phyloP scores from a whole-genome alignment of 768 basidiomycete species.

The Cantharellus anzutake region DNA sequence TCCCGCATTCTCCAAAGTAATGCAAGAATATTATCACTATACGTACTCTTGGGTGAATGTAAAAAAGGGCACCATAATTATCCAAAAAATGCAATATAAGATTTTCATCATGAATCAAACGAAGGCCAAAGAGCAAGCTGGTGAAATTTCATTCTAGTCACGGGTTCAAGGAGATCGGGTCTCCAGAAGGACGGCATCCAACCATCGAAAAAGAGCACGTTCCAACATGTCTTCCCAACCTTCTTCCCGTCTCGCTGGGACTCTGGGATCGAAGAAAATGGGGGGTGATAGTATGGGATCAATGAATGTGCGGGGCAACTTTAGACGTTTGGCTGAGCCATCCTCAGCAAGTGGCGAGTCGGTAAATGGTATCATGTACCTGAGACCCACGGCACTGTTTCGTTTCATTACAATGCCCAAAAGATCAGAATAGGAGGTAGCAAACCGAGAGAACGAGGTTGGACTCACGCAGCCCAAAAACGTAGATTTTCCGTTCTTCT shows the following conservation, averaged over 20 bases:
- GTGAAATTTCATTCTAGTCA: too few species aligned
- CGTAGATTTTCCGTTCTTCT: constrained; percentile 70
- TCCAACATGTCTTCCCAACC: constrained; percentile 77
- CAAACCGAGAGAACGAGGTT: background rate
- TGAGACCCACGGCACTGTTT: constrained; percentile 51
- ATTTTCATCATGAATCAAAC: too few species aligned
- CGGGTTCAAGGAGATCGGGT: constrained; percentile 1
- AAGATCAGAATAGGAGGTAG: background rate
- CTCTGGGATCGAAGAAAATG: constrained; percentile 49
- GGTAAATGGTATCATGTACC: constrained; percentile 47
- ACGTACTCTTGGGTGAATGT: too few species aligned
- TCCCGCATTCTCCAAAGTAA: too few species aligned
- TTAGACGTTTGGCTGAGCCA: constrained; percentile 7
- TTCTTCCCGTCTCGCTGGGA: constrained; percentile 50
- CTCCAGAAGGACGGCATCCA: constrained; percentile 49
- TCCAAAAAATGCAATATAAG: too few species aligned
- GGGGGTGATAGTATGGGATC: constrained; percentile 27
- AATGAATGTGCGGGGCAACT: constrained; percentile 6
- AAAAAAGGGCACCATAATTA: too few species aligned
- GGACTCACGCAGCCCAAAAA: constrained; percentile 63
- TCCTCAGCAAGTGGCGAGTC: constrained; percentile 16
- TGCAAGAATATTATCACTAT: too few species aligned
- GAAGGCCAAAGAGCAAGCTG: too few species aligned
- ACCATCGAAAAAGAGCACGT: constrained; percentile 41
- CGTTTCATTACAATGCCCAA: constrained; percentile 12